Base-by-base conservation (phyloP, 2,329 filamentous ascomycete species). In the Lasiodiplodia sp. region DNA sequence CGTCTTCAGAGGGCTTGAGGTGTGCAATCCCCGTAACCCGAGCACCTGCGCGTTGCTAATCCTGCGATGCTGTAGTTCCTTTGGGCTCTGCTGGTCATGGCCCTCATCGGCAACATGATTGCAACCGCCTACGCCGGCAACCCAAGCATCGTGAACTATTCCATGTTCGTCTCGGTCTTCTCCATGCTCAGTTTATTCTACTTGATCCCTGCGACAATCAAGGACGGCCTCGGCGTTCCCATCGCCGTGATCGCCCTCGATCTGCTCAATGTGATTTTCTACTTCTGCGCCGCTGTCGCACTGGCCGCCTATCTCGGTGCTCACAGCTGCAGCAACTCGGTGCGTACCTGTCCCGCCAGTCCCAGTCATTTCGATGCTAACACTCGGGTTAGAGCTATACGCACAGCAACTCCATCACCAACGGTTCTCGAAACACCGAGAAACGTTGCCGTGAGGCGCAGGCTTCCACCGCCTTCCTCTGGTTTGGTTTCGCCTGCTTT, bases 371-470 rank as follows among this genome's bases (percentile, higher is more conserved):
- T n/a, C 72, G 31, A 34, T 34, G 23, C 55, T 49, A 57, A 73
- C 66, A 55, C 52, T 4, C 8, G 34, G 51, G 31, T 18, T 69
- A 85, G 85, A 70, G 69, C 49, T 83, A 83, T 73, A 81, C 81
- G 53, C 55, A 67, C n/a, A 72, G 72, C 73, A 85, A 86, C 79
- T 86, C 84, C 81, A 88, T 92, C 76, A 90, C 85, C 31, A 91
- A 86, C 77, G 90, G 90, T 68, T 89, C 88, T 56, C 70, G 72
- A 70, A 77, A 90, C 79, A 83, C 85, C 69, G 79, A 83, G 77
- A 88, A 90, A 82, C 87, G 91, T 72, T 94, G 92, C 82, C 89
- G 87, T 71, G 88, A 93, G 81, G 87, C 92, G 18, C 92, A 94
- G 82, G 92, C 92, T 47, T 87, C 87, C 71, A 88, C 87, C 40